Conservation (phyloP, 257 asterid species). For the Salvia rosmarinus region DNA sequence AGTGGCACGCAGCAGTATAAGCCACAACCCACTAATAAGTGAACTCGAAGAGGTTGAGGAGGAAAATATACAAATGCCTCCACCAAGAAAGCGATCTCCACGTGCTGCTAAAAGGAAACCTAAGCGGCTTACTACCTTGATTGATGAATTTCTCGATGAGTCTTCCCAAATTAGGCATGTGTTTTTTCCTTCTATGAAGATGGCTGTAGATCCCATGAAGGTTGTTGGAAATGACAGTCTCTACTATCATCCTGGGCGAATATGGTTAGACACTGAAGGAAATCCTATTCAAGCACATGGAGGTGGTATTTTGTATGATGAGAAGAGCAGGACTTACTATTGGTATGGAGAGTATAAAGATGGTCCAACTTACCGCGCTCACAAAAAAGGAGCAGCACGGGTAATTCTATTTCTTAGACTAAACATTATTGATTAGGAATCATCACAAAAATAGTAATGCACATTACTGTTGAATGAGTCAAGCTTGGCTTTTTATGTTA, state of each 20-base stretch:
- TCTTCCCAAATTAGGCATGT: slow-evolving; percentile 78
- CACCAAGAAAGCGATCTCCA: slow-evolving; percentile 83
- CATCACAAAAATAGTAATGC: not conserved
- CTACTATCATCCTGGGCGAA: slow-evolving; percentile 76
- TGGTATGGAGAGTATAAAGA: slow-evolving; percentile 99
- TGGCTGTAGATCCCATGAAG: slow-evolving; percentile 64
- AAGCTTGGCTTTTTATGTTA: not conserved
- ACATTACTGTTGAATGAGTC: not conserved
- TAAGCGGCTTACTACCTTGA: slow-evolving; percentile 59
- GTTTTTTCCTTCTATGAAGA: slow-evolving; percentile 69
- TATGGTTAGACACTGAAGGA: slow-evolving; percentile 95
- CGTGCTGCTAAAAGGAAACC: slow-evolving; percentile 92
- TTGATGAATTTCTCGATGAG: slow-evolving; percentile 90
- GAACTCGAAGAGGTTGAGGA: slow-evolving; percentile 87
- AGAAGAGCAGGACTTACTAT: slow-evolving; percentile 63
- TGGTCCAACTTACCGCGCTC: slow-evolving; percentile 96
- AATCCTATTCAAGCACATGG: slow-evolving; percentile 99
- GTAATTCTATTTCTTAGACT: slow-evolving; percentile 48
- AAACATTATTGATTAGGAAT: not conserved
- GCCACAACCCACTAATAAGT: slow-evolving; percentile 48
- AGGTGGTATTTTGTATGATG: slow-evolving; percentile 91
- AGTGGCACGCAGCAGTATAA: slow-evolving; percentile 32
- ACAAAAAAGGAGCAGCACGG: slow-evolving; percentile 93
- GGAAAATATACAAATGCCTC: slow-evolving; percentile 75
- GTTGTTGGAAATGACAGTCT: slow-evolving; percentile 53